phyloP scores from a whole-genome alignment of 495 filamentous ascomycete genomes.

The Choiromyces venosus region DNA sequence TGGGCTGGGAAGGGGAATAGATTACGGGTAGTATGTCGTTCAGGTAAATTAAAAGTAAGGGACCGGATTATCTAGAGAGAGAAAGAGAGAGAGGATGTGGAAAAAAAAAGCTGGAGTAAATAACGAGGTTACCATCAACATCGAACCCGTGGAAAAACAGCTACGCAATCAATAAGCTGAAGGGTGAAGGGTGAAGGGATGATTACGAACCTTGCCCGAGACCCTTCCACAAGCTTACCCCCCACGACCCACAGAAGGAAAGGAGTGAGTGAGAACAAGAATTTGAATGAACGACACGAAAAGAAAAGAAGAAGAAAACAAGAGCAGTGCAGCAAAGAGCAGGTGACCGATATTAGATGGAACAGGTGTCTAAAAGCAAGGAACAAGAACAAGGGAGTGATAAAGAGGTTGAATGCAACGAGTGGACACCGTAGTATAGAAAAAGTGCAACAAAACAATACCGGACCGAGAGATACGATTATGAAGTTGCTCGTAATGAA shows the following conservation, averaged over 20 bases:
- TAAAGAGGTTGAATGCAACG: background rate
- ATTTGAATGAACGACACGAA: background rate
- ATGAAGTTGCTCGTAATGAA: background rate
- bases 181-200: background rate
- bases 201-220: background rate
- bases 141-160: background rate
- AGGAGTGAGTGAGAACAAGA: background rate
- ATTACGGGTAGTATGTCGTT: background rate
- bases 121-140: background rate
- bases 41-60: background rate
- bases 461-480: background rate
- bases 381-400: background rate
- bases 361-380: background rate
- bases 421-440: background rate
- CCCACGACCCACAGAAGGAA: background rate
- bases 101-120: background rate
- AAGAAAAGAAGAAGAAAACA: background rate
- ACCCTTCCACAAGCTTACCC: background rate
- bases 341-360: background rate
- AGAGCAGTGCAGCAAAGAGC: background rate
- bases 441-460: background rate
- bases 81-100: background rate
- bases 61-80: background rate
- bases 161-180: background rate
- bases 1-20: background rate